Evolutionary conservation across 2,329 filamentous ascomycete species (phyloP).

Genomic region (Phoma sp.): DNA sequence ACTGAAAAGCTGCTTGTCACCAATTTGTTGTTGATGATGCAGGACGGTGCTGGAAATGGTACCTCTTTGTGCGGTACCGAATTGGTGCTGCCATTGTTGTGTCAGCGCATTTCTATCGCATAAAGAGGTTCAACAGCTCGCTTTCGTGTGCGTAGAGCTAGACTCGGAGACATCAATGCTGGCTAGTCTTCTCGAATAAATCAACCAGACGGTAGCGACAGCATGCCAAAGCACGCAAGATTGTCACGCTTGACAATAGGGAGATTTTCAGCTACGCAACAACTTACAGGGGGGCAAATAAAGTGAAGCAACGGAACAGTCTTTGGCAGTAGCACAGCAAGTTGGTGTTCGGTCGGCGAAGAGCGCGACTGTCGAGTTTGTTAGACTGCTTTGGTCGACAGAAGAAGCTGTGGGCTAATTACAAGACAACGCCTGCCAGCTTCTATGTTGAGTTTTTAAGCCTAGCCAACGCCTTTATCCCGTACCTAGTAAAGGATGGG

Average conservation of each 20-base stretch:
- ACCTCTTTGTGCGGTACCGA: conserved; percentile 31
- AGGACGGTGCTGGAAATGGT: conserved; percentile 10
- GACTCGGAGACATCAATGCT: not conserved
- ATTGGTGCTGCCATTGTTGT: conserved; percentile 43
- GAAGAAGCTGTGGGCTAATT: not conserved
- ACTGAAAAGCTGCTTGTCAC: not conserved
- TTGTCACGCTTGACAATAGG: too few species aligned
- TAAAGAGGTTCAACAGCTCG: not conserved
- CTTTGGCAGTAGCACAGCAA: not conserved
- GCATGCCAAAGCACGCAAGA: too few species aligned
- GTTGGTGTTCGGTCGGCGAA: conserved; percentile 8
- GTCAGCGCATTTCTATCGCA: conserved; percentile 14
- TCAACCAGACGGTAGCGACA: too few species aligned
- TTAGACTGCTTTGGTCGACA: not conserved
- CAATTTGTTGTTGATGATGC: conserved; percentile 9
- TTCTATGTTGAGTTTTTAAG: not conserved
- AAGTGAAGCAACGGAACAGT: not conserved
- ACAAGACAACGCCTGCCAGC: conserved; percentile 3
- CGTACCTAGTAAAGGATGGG: not conserved
- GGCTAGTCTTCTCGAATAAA: too few species aligned
- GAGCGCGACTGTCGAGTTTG: conserved; percentile 7
- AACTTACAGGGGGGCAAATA: conserved; percentile 6
- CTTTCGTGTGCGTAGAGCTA: not conserved
- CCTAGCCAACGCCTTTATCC: conserved; percentile 5
- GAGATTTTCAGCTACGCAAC: too few species aligned